Base-by-base conservation (phyloP, 1,139 yeast genomes). In the Kodamaea ohmeri region DNA sequence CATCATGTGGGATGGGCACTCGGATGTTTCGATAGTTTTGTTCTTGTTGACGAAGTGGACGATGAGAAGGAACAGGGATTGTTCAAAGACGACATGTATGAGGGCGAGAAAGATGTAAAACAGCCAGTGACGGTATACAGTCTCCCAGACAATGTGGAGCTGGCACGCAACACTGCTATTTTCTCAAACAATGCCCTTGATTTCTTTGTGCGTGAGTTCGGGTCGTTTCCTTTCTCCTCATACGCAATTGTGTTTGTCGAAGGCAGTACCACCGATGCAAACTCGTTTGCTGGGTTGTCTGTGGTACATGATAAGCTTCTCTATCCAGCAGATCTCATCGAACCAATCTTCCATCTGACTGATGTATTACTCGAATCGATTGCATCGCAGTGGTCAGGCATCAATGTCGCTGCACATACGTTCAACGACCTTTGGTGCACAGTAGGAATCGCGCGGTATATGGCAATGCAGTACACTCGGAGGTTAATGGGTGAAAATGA, bases 1-100 rank as follows among this genome's bases (percentile, higher is more conserved):
- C 97, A 90, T 49, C 97, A 90, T 59, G 73, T 94, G n/a, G 97
- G 97, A 0, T 92, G 96, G 83, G 90, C 96, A 0, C 76, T 88
- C 2, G 99, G 98, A 0, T 83, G 96, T 4, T 94, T 92, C 59
- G 80, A 80, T 26, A 71, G 68, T 44, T 71, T 74, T 28, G 76
- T 77, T 13, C 59, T 79, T 30, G 65, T 78, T 14, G 75, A 68
- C 14, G 37, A 41, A 1, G 35, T 51, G 34, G 48, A 73, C 43
- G 51, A 54, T 35, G 64, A 65, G 2, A 69, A 64, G n/a, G 58
- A 55, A 8, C 29, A 4, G n/a, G 20, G 19, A 4, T 25, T 25
- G 28, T 25, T 12, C 28, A 69, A 65, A 2, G 73, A 66, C 8
- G 61, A 60, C 11, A 70, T 67, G 34, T 60, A 54, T 25, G 65